Base-by-base conservation (phyloP, 2,329 filamentous ascomycete genomes). In the Fusarium torreyae region DNA sequence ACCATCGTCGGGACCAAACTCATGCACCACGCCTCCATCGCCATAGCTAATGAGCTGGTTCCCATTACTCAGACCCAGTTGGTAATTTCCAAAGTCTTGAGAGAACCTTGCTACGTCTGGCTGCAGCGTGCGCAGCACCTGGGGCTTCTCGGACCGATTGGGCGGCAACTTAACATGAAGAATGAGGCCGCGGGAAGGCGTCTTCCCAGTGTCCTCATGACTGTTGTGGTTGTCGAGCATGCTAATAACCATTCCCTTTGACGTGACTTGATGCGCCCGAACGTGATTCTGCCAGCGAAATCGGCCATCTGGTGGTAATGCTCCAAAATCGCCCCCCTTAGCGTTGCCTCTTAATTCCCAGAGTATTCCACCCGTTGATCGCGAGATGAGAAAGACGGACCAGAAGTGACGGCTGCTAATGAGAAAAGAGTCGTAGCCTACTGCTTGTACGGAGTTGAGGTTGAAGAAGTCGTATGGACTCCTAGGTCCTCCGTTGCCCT, bases 271-370 rank as follows among this genome's bases (percentile, higher is more conserved):
- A 8, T 73, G 65, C 15, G 75, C 74, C 0, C 76, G 77, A 13
- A 77, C 79, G 18, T 80, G 72, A 50, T 80, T 79, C 63, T 80
- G 77, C 68, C 78, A 81, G 7, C 73, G 74, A 63, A 81, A 81
- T 18, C 71, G 69, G 10, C 72, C 76, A n/a, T 77, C 52, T 7
- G 63, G 22, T 1, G 72, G 71, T 7, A 76, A 7, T 6, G 57
- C 31, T 2, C 71, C 71, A 45, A 77, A 76, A 31, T 53, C 52
- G 13, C 74, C 74, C 4, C 69, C 72, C n/a, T 67, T 70, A 6
- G 66, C 71, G 17, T 69, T 64, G 0, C 74, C 74, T 45, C 67
- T 68, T 20, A 76, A n/a, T 38, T 71, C 66, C 74, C 74, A 76
- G 18, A 74, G 45, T 0, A 75, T 48, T n/a, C 49, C 28, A 10